Percentiles rank a stretch among this genome's conserved stretches.
These are phyloP conservation scores for Drechslerella dactyloides DNA, from an alignment of 2,329 filamentous ascomycete genomes.

Conservation along the genomic window DNA sequence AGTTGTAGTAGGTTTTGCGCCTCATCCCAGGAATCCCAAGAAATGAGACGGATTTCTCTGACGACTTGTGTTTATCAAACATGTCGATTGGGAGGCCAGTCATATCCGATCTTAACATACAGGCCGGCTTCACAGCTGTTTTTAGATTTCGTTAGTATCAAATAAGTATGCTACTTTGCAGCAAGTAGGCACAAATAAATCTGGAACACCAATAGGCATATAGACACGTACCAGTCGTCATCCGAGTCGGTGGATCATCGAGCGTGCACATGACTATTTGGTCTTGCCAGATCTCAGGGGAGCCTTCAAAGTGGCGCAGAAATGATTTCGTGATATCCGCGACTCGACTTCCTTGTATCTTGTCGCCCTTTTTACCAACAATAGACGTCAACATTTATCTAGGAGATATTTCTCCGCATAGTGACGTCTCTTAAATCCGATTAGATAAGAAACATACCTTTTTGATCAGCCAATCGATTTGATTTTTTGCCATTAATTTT, in stretches of 20 bases:
- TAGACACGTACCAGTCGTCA: conserved; percentile 13
- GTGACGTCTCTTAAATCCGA: no score
- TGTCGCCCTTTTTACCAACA: conserved; percentile 19
- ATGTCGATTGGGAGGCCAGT: conserved; percentile 33
- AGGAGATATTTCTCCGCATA: no score
- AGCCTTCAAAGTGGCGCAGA: conserved; percentile 33
- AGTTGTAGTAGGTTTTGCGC: conserved; percentile 23
- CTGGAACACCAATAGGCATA: not conserved
- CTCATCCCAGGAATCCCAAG: conserved; percentile 10
- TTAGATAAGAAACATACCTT: conserved; percentile 17
- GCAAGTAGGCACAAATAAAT: not conserved
- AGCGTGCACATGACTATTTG: conserved; percentile 35
- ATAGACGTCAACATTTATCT: not conserved
- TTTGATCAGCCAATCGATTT: conserved; percentile 31
- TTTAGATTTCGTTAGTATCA: not conserved
- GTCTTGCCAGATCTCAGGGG: conserved; percentile 29
- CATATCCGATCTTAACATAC: conserved; percentile 28
- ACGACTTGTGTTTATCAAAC: conserved; percentile 29
- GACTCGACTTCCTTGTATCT: conserved; percentile 24
- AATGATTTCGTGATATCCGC: conserved; percentile 29
- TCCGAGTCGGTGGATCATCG: conserved; percentile 22
- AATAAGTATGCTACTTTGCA: no score
- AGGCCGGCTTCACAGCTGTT: conserved; percentile 37
- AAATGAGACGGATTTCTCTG: conserved; percentile 7
- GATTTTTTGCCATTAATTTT: conserved; percentile 28